Percentiles rank a stretch among this genome's conserved stretches.
Evolutionary conservation across 306 rosid genomes (phyloP).

Genomic region (Vigna mungo): DNA sequence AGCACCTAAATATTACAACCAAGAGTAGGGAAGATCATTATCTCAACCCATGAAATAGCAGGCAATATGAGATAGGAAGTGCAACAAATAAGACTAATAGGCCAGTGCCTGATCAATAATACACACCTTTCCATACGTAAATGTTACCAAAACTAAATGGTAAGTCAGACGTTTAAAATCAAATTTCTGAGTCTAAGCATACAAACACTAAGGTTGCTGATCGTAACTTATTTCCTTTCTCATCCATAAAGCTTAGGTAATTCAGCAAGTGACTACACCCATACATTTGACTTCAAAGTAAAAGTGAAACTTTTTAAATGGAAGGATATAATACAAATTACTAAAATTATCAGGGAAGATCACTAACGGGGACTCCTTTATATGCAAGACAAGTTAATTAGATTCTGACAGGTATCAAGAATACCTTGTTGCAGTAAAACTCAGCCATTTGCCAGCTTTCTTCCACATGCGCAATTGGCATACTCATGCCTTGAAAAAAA

Average conservation of each 20-base stretch:
- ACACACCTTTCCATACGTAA: constrained; percentile 4
- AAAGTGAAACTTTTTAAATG: constrained; percentile 8
- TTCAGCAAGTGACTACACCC: constrained; percentile 14
- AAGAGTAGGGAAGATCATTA: neutral
- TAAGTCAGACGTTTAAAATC: constrained; percentile 30
- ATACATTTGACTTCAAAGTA: neutral
- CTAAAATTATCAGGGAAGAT: constrained; percentile 32
- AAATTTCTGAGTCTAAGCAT: constrained; percentile 8
- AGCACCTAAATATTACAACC: constrained; percentile 70
- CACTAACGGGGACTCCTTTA: constrained; percentile 25
- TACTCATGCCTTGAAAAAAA: constrained; percentile 84
- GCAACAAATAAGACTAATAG: constrained; percentile 28
- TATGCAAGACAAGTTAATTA: constrained; percentile 8
- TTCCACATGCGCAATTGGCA: constrained; percentile 98
- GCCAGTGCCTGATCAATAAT: neutral
- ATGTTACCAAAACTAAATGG: constrained; percentile 12
- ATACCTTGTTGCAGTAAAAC: constrained; percentile 97
- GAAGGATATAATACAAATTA: constrained; percentile 15
- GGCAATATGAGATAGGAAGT: constrained; percentile 6
- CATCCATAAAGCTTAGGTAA: constrained; percentile 18
- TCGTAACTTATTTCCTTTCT: constrained; percentile 37
- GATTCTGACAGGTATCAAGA: constrained; percentile 38
- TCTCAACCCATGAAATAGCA: constrained; percentile 8
- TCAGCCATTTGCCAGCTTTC: constrained; percentile 99
- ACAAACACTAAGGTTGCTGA: constrained; percentile 29